Evolutionary conservation across 805 yeast genomes (phyloP).

Genomic region (Groenewaldozyma tartarivorans): DNA sequence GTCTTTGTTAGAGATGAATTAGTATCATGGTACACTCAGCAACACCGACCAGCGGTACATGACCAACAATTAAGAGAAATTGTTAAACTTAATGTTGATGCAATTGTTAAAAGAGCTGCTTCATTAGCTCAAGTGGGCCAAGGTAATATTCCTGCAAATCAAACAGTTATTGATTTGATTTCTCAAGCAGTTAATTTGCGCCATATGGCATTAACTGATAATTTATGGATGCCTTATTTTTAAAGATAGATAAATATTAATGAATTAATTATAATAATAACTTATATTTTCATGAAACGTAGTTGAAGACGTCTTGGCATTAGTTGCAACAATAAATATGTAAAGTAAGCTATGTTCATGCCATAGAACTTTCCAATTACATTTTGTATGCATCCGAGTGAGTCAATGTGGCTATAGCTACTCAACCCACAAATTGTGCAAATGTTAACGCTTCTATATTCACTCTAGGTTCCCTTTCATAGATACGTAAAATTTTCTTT

Average conservation of each 20-base stretch:
- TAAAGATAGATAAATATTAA: too few relatives aligned
- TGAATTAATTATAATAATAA: too few relatives aligned
- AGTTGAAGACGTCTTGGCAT: too few relatives aligned
- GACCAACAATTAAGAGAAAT: constrained; percentile 79
- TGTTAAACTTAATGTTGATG: constrained; percentile 79
- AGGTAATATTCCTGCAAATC: constrained; percentile 67
- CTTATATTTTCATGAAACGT: too few relatives aligned
- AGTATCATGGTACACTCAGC: constrained; percentile 88
- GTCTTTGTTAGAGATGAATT: constrained; percentile 93
- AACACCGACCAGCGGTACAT: constrained; percentile 65
- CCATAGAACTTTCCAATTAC: too few relatives aligned
- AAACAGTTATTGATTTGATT: constrained; percentile 79
- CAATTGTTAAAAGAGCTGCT: constrained; percentile 67
- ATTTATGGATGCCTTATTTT: constrained; percentile 92
- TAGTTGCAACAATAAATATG: too few relatives aligned
- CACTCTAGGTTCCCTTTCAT: too few relatives aligned
- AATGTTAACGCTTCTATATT: too few relatives aligned
- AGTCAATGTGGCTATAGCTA: too few relatives aligned
- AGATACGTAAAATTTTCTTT: constrained; percentile 10
- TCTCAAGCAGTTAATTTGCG: constrained; percentile 94
- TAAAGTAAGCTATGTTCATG: too few relatives aligned
- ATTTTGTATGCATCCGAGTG: too few relatives aligned
- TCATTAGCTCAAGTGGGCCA: constrained; percentile 61
- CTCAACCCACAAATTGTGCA: too few relatives aligned
- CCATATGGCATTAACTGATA: constrained; percentile 82